These are phyloP conservation scores for Niebla homalea DNA, from an alignment of 495 filamentous ascomycete species.

Conservation along the genomic window DNA sequence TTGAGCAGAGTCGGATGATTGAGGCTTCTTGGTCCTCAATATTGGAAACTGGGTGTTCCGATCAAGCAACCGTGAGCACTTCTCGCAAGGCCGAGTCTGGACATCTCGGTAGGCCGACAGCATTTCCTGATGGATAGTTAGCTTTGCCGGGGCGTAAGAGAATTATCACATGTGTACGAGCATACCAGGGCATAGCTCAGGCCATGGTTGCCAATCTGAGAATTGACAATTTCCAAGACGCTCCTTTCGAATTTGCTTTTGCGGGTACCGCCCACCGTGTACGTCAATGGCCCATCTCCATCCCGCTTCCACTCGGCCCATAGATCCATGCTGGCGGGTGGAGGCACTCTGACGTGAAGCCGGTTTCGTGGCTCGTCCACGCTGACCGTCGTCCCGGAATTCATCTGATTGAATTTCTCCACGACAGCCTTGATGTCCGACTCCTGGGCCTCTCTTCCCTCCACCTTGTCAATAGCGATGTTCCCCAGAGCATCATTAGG, in stretches of 20 bases:
- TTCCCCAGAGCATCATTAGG: not conserved
- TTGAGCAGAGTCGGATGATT: not conserved
- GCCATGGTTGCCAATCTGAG: not conserved
- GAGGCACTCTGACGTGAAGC: slow-evolving; percentile 9
- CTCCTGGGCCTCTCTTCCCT: not conserved
- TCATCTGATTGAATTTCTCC: slow-evolving; percentile 7
- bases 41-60: slow-evolving; percentile 15
- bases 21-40: slow-evolving; percentile 7
- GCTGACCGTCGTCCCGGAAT: slow-evolving; percentile 3
- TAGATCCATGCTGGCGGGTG: slow-evolving; percentile 9
- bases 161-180: not conserved
- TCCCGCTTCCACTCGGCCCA: not conserved
- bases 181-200: slow-evolving; percentile 14
- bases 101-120: slow-evolving; percentile 16
- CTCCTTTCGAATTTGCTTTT: slow-evolving; percentile 9
- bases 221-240: slow-evolving; percentile 5
- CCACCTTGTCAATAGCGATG: not conserved
- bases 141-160: not conserved
- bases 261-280: not conserved
- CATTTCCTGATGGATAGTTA: slow-evolving; percentile 13
- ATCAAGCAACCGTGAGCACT: slow-evolving; percentile 15
- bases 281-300: not conserved
- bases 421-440: slow-evolving; percentile 2
- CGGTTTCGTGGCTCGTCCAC: slow-evolving; percentile 7
- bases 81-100: slow-evolving; percentile 9